Evolutionary conservation across 495 filamentous ascomycete species (phyloP).

Genomic region (Podospora pseudopauciseta): DNA sequence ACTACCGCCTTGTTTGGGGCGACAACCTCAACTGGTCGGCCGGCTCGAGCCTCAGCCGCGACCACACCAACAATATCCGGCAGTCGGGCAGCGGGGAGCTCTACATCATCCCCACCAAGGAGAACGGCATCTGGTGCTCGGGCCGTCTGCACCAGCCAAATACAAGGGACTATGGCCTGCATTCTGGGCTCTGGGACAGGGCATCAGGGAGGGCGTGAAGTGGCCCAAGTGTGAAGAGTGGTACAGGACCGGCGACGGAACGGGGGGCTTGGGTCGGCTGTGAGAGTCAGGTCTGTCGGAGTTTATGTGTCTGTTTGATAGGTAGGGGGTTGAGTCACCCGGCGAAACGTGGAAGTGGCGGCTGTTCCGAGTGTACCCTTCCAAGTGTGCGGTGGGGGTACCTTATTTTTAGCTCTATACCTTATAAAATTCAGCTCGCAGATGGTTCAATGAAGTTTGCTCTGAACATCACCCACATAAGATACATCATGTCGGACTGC

Average conservation of each 20-base stretch:
- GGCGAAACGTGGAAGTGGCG: too few relatives aligned
- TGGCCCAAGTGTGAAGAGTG: constrained; percentile 7
- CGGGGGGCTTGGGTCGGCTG: background rate
- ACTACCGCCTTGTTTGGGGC: background rate
- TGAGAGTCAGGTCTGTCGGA: background rate
- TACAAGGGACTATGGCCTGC: constrained; percentile 1
- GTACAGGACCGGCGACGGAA: background rate
- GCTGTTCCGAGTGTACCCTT: too few relatives aligned
- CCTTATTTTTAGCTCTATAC: too few relatives aligned
- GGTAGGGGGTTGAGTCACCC: too few relatives aligned
- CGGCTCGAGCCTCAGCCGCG: background rate
- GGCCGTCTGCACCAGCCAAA: background rate
- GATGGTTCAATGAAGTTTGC: too few relatives aligned
- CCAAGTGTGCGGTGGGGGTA: too few relatives aligned
- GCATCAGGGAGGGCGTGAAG: background rate
- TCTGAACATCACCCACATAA: too few relatives aligned
- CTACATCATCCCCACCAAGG: background rate
- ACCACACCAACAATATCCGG: background rate
- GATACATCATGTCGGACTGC: too few relatives aligned
- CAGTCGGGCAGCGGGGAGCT: background rate
- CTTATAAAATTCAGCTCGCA: too few relatives aligned
- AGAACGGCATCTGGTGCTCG: background rate
- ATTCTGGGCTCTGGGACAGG: background rate
- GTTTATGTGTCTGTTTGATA: background rate
- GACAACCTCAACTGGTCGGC: background rate